phyloP scores from a whole-genome alignment of 2,329 filamentous ascomycete species.

The Sarocladium strictum region DNA sequence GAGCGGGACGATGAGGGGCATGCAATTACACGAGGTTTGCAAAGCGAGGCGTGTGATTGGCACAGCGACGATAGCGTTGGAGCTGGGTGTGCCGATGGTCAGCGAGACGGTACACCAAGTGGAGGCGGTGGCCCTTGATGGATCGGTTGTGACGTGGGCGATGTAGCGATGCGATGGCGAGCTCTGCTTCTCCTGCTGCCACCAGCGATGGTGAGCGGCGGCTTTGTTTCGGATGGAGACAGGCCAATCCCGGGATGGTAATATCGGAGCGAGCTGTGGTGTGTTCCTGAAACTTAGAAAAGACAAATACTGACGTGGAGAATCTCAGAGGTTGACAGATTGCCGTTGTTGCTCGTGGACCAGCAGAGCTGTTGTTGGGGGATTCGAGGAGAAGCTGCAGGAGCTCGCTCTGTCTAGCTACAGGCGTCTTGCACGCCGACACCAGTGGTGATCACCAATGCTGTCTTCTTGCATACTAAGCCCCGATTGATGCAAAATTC shows the following conservation, averaged over 20 bases:
- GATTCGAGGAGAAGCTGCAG: not conserved
- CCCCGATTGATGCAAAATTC: conserved; percentile 2
- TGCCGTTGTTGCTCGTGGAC: not conserved
- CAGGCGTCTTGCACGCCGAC: not conserved
- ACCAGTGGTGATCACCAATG: not conserved
- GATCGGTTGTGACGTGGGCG: conserved; percentile 2
- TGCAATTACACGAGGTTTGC: conserved; percentile 10
- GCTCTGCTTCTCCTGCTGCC: not conserved
- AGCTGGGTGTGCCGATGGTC: not conserved
- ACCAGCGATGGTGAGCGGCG: not conserved
- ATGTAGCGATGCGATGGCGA: not conserved
- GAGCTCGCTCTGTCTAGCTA: not conserved
- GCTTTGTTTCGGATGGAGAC: not conserved
- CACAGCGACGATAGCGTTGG: not conserved
- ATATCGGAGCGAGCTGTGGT: not conserved
- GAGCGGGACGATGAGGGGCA: not conserved
- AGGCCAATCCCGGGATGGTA: conserved; percentile 5
- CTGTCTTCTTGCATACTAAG: not conserved
- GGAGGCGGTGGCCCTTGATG: conserved; percentile 9
- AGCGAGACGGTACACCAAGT: not conserved
- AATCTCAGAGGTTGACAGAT: too few relatives aligned
- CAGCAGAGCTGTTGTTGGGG: not conserved
- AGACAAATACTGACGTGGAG: not conserved
- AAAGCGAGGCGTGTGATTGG: conserved; percentile 7
- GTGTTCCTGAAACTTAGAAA: not conserved